phyloP scores from a whole-genome alignment of 1,139 yeast genomes.

The Pichia sp. region DNA sequence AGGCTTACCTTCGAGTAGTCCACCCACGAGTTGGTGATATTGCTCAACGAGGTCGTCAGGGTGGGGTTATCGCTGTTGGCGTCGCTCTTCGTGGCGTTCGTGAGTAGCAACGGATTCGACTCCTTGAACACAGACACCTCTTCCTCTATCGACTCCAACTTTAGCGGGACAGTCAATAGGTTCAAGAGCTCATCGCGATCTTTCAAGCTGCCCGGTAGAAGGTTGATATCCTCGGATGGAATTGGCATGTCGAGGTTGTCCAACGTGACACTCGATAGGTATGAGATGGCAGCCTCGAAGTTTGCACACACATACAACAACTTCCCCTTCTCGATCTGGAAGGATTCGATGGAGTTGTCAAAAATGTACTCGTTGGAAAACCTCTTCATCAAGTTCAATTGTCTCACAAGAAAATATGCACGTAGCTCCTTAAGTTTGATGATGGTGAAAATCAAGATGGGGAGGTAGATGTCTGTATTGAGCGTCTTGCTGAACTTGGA shows the following conservation, averaged over 20 bases:
- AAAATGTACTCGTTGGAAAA: constrained; percentile 46
- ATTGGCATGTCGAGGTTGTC: constrained; percentile 35
- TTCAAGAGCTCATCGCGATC: constrained; percentile 11
- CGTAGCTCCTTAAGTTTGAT: constrained; percentile 41
- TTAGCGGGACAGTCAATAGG: constrained; percentile 25
- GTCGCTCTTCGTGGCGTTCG: neutral
- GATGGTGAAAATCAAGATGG: constrained; percentile 49
- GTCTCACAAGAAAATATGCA: constrained; percentile 43
- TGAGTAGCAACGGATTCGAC: constrained; percentile 11
- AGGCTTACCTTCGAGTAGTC: constrained; percentile 21
- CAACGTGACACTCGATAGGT: constrained; percentile 45
- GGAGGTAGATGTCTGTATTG: constrained; percentile 51
- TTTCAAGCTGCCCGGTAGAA: constrained; percentile 10
- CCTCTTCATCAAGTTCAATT: constrained; percentile 50
- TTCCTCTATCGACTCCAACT: constrained; percentile 27
- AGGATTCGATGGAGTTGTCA: constrained; percentile 20
- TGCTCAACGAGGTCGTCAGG: neutral
- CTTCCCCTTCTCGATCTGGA: constrained; percentile 41
- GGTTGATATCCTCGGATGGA: constrained; percentile 13
- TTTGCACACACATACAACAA: constrained; percentile 58
- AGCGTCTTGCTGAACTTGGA: constrained; percentile 18
- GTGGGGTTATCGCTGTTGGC: neutral
- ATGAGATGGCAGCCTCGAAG: constrained; percentile 58
- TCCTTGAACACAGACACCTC: constrained; percentile 22
- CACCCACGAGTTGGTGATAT: constrained; percentile 11